Base-by-base conservation (phyloP, 345 rosid genomes). In the Angophora floribunda region DNA sequence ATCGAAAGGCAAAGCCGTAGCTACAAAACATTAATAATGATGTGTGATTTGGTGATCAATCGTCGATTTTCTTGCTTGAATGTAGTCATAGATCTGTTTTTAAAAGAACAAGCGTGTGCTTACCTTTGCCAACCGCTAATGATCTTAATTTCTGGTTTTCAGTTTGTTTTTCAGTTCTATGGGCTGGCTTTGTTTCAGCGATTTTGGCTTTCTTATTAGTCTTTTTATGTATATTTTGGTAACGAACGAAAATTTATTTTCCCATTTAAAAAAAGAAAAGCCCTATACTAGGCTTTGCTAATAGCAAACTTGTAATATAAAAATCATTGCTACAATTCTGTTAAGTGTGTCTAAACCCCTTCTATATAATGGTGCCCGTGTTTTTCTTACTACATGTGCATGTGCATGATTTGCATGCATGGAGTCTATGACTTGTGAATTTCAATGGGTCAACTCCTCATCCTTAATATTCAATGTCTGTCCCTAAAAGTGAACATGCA, bases 61-160 rank as follows among this genome's bases (percentile, higher is more conserved):
- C 12, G 0, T 0, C 7, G 0, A 61, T 12, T 15, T 5, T 61
- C 26, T 12, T 26, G 28, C 13, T 0, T 28, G 0, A 12, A 61
- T 61, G 32, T 0, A 61, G 0, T 12, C 32, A 5, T 7, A 6
- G 28, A 5, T 61, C 11, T 1, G 1, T 61, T 61, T 61, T 28
- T 61, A 2, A 15, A 61, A 61, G 14, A 30, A 12, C 4, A 4
- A 11, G 67, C 0, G 1, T 61, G 12, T 28, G 15, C 67, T 59
- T 59, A 11, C 67, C 30, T 59, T 0, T 2, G 1, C 0, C 0
- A 15, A 12, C 32, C 15, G 0, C 26, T 28, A 32, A 28, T 2
- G 1, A 61, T 28, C 32, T 61, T 12, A 7, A 11, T 11, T 5
- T 11, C 15, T 28, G 3, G 32, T 2, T 28, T 61, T 28, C 11